A percentile compares a stretch with the other conserved stretches of the same genome.
These are phyloP conservation scores for Xeromyces bisporus DNA, from an alignment of 495 filamentous ascomycete species.

Conservation along the genomic window DNA sequence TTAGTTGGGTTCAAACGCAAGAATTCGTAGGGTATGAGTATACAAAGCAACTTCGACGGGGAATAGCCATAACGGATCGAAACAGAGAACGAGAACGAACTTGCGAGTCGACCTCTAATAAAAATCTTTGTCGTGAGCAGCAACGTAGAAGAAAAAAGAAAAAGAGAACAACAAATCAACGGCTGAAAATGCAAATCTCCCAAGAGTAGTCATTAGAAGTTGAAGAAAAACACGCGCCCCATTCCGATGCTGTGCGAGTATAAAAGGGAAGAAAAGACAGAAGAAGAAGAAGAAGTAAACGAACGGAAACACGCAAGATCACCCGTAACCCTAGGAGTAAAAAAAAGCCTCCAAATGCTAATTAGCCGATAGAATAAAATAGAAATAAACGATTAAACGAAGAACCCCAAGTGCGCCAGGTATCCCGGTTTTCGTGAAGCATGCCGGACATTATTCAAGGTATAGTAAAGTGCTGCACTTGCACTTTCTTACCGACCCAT, in stretches of 20 bases:
- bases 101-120: too few species aligned
- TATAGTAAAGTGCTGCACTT: conserved; percentile 9
- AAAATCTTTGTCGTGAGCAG: too few species aligned
- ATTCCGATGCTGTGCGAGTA: conserved; percentile 18
- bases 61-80: conserved; percentile 11
- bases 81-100: conserved; percentile 20
- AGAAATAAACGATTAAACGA: too few species aligned
- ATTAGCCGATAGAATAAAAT: conserved; percentile 28
- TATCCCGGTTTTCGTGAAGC: conserved; percentile 31
- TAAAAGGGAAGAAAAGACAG: conserved; percentile 6
- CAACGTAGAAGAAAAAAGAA: conserved; percentile 3
- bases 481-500: conserved; percentile 33
- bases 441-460: conserved; percentile 30
- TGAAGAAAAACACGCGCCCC: conserved; percentile 22
- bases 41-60: conserved; percentile 2
- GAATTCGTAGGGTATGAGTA: conserved; percentile 1
- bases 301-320: conserved; percentile 4
- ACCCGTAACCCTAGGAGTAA: conserved; percentile 9
- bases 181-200: too few species aligned
- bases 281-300: conserved; percentile 1
- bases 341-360: conserved; percentile 32
- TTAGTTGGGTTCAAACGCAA: too few species aligned
- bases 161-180: neutral
- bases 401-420: conserved; percentile 30
- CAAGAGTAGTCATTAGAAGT: conserved; percentile 5